These are phyloP conservation scores for Leptodermis oblonga DNA, from an alignment of 257 asterid species.

Conservation along the genomic window DNA sequence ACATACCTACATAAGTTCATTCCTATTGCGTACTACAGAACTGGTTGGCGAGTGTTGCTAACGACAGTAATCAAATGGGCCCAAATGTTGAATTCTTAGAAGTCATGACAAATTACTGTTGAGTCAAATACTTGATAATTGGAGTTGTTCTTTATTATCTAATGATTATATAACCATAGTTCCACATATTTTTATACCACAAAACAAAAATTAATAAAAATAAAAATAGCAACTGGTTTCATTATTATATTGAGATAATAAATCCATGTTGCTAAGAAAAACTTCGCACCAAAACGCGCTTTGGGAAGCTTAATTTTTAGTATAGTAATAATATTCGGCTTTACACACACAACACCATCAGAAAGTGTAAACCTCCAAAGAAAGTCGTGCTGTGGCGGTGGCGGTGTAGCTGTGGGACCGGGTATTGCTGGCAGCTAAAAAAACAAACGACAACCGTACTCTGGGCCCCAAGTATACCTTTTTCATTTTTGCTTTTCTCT, in stretches of 20 bases:
- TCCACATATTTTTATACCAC: too few relatives aligned
- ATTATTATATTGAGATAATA: not conserved
- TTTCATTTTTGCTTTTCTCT: not conserved
- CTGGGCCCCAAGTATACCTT: not conserved
- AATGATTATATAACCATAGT: too few relatives aligned
- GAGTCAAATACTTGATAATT: too few relatives aligned
- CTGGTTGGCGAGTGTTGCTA: too few relatives aligned
- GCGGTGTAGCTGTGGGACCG: slow-evolving; percentile 8
- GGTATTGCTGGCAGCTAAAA: slow-evolving; percentile 2
- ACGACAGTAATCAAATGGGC: too few relatives aligned
- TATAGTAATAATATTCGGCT: not conserved
- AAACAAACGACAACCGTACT: not conserved
- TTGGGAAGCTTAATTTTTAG: not conserved
- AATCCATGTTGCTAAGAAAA: not conserved
- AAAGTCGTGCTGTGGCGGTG: slow-evolving; percentile 9
- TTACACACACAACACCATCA: not conserved
- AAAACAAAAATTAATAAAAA: too few relatives aligned
- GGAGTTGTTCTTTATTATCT: too few relatives aligned
- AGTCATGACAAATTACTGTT: too few relatives aligned
- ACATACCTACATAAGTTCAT: too few relatives aligned
- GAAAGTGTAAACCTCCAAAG: not conserved
- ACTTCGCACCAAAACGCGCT: slow-evolving; percentile 10
- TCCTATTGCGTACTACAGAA: too few relatives aligned
- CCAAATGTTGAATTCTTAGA: too few relatives aligned
- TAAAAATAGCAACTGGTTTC: too few relatives aligned